Evolutionary conservation across 495 filamentous ascomycete species (phyloP), one percentile per base, ranked within the genome.

Genomic region (Apodospora peruviana): DNA sequence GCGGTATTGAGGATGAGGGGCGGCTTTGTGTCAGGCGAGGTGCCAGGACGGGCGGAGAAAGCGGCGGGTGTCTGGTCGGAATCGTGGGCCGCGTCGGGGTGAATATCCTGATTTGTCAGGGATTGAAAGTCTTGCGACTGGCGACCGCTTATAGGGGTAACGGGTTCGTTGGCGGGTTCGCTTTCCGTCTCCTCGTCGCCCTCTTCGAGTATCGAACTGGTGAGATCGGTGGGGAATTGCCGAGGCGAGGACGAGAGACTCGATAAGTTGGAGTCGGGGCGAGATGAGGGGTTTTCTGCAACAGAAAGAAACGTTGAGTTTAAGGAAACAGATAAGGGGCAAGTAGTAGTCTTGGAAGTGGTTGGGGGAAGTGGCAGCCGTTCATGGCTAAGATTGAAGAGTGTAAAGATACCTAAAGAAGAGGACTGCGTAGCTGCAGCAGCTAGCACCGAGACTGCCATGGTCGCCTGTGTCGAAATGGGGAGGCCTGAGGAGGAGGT

Each of bases 171-270:
- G 29, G 63, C 45, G 21, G 65, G 65, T 37, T 76, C 73, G 51
- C 71, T 74, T 34, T 70, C 64, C 2, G 73, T 70, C 57, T 76
- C 73, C 57, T 76, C 73, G 57, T 72, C 69, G 51, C 66, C 62
- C 46, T 73, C 72, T 59, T 76, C 73, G 51, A 69, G 62, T 44
- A 75, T 75, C 38, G 72, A 61, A 24, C 52, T 56, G 14, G 67
- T 55, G 8, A 70, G 58, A 18, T 76, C 72, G 50, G 62, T 69
- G 16, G 71, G 60, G 47, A 60, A 69, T 37, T 73, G 69, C 35
- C 61, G 66, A n/a, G 62, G 62, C 9, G 62, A 67, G 3, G 64
- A 61, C 3, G 60, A 54, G 17, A 58, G 44, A 35, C 62, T 61
- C 11, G 61, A 55, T 10, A 40, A 36, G 42, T 45, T 53, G 37